Base-by-base conservation (phyloP, 1,284 basidiomycete species). In the Malassezia dermatis region DNA sequence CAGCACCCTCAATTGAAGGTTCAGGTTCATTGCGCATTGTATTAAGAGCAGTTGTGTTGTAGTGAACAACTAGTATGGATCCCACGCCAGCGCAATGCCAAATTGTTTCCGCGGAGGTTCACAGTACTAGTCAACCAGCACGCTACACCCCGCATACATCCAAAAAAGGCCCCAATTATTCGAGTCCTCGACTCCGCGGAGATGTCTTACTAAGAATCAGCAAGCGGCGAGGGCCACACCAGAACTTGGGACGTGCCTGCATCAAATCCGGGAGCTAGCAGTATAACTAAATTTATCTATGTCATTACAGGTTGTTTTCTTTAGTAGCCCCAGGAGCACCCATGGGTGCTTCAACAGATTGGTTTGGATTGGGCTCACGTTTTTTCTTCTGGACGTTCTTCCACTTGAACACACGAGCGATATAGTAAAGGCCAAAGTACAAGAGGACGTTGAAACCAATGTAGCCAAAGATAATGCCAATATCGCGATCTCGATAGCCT, bases 381-480 rank as follows among this genome's bases (percentile, higher is more conserved):
- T 55, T 17, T 56, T 56, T 43, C 37, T 40, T 40, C 42, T 48
- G 41, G 11, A 27, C 15, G 2, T 19, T 15, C 17, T 34, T 28
- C 56, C 56, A 53, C 12, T 53, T 45, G 19, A 48, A 48, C n/a
- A 63, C 47, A n/a, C 64, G 53, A 58, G 62, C 61, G 4, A 64
- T 31, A 50, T 62, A 72, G 56, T 66, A 69, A 41, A 66, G 41
- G 1, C 24, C 53, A 40, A 60, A 63, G 52, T 46, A 59, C 34
- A 65, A 63, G 13, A 45, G 17, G 23, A 73, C 44, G 60, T 86
- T 86, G 75, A 86, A 81, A 15, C 77, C 64, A 60, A 84, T 79
- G 75, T 81, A 87, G 0, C 75, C 82, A 67, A 79, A 80, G 56
- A 87, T 74, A 44, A 86, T 72, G 17, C 68, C 68, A 12, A 71